Conservation (phyloP, 2,329 filamentous ascomycete species). For the Raffaelea arxii region DNA sequence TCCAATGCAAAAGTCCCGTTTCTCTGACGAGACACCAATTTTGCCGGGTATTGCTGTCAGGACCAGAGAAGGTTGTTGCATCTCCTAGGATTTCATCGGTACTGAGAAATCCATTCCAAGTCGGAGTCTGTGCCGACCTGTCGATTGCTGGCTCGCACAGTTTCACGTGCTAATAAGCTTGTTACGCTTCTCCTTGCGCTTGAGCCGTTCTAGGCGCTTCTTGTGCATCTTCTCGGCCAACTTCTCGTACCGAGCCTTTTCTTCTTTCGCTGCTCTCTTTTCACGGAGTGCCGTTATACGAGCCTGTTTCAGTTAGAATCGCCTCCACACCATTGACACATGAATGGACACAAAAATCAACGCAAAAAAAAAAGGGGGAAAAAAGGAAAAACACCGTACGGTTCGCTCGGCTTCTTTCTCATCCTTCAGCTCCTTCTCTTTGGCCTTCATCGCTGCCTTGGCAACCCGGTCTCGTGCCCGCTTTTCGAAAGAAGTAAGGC, state of each 20-base stretch:
- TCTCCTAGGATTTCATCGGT: too few species aligned
- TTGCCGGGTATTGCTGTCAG: too few species aligned
- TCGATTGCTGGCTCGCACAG: neutral
- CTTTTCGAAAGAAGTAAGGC: slow-evolving; percentile 70
- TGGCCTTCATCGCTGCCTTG: slow-evolving; percentile 72
- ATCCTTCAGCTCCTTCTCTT: slow-evolving; percentile 90
- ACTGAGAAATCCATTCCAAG: too few species aligned
- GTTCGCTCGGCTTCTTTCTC: slow-evolving; percentile 87
- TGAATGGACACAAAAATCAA: too few species aligned
- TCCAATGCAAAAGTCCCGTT: too few species aligned
- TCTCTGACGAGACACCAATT: too few species aligned
- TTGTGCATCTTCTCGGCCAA: slow-evolving; percentile 97
- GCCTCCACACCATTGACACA: neutral
- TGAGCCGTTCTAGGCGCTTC: slow-evolving; percentile 86
- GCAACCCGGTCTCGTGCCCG: slow-evolving; percentile 61
- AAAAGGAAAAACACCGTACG: too few species aligned
- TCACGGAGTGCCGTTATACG: slow-evolving; percentile 75
- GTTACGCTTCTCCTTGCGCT: slow-evolving; percentile 94
- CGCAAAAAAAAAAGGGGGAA: too few species aligned
- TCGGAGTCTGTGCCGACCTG: neutral
- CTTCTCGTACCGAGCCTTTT: slow-evolving; percentile 85
- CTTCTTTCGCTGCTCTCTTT: slow-evolving; percentile 78
- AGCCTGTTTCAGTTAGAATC: slow-evolving; percentile 39
- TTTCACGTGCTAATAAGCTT: slow-evolving; percentile 62
- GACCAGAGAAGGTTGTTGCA: too few species aligned